phyloP scores from a whole-genome alignment of 805 yeast genomes.

The Tetrapisispora namnaoensis region DNA sequence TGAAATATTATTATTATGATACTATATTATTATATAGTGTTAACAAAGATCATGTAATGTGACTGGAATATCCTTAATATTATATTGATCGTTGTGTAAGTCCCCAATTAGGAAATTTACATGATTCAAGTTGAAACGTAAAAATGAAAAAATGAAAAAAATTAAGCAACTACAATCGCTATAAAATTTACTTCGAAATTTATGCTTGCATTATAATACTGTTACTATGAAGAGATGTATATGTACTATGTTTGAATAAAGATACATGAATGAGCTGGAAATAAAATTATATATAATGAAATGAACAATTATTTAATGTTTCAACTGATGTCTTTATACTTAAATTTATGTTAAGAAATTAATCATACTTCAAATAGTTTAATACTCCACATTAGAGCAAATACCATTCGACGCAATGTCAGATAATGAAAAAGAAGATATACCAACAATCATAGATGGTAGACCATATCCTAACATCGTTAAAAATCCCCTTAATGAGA shows the following conservation, averaged over 20 bases:
- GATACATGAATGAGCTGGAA: too few species aligned
- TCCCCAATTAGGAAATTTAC: slow-evolving; percentile 2
- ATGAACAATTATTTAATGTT: too few species aligned
- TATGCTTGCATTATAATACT: background rate
- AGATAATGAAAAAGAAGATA: background rate
- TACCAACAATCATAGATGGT: slow-evolving; percentile 2
- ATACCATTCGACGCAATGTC: background rate
- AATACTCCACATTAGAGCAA: background rate
- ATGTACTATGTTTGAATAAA: too few species aligned
- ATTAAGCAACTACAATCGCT: background rate
- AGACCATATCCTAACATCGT: slow-evolving; percentile 27
- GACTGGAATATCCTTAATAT: too few species aligned
- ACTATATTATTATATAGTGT: too few species aligned
- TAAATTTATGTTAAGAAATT: too few species aligned
- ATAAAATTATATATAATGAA: too few species aligned
- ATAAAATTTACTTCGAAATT: background rate
- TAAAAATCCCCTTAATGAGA: slow-evolving; percentile 35
- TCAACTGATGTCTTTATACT: too few species aligned
- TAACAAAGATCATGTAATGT: too few species aligned
- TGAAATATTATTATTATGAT: too few species aligned
- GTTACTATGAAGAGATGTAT: too few species aligned
- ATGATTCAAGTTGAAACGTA: slow-evolving; percentile 1
- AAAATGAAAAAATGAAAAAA: background rate
- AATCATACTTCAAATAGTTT: background rate
- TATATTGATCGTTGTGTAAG: background rate